Evolutionary conservation across 352 stramenopile genomes (phyloP).

Genomic region (Pilasporangium apinafurcum): DNA sequence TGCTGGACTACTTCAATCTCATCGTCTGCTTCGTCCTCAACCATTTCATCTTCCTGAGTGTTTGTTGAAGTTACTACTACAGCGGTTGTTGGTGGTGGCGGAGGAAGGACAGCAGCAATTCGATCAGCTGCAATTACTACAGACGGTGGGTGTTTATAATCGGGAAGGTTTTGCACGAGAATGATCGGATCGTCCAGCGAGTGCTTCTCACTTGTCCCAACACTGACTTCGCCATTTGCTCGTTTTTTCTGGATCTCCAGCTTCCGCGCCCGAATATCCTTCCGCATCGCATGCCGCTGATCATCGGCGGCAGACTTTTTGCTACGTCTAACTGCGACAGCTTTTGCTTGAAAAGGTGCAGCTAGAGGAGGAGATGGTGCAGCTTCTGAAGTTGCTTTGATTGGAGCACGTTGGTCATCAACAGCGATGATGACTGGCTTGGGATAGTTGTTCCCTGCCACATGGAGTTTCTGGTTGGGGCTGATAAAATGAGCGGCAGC

Average conservation of each 20-base stretch:
- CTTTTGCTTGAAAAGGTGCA: background rate
- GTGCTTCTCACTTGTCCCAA: too few species aligned
- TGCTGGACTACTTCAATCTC: slow-evolving; percentile 7
- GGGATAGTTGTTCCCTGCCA: slow-evolving; percentile 8
- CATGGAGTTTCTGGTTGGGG: slow-evolving; percentile 5
- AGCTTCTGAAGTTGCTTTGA: background rate
- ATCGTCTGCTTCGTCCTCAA: background rate
- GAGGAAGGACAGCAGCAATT: background rate
- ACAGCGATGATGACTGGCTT: slow-evolving; percentile 1
- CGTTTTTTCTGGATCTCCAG: slow-evolving; percentile 13
- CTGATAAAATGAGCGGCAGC: slow-evolving; percentile 1
- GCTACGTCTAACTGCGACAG: background rate
- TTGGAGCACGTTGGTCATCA: too few species aligned
- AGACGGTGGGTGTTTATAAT: slow-evolving; percentile 8
- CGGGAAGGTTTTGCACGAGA: slow-evolving; percentile 60
- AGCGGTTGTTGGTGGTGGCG: slow-evolving; percentile 13
- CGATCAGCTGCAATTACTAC: too few species aligned
- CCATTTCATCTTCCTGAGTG: background rate
- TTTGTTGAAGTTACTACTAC: background rate
- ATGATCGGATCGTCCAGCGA: slow-evolving; percentile 64
- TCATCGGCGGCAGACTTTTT: slow-evolving; percentile 5
- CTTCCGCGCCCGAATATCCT: slow-evolving; percentile 37
- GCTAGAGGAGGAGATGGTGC: background rate
- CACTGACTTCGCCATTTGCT: too few species aligned
- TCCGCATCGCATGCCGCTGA: slow-evolving; percentile 14